Evolutionary conservation across 352 stramenopile genomes (phyloP).

Genomic region (Pythium brachiatum): DNA sequence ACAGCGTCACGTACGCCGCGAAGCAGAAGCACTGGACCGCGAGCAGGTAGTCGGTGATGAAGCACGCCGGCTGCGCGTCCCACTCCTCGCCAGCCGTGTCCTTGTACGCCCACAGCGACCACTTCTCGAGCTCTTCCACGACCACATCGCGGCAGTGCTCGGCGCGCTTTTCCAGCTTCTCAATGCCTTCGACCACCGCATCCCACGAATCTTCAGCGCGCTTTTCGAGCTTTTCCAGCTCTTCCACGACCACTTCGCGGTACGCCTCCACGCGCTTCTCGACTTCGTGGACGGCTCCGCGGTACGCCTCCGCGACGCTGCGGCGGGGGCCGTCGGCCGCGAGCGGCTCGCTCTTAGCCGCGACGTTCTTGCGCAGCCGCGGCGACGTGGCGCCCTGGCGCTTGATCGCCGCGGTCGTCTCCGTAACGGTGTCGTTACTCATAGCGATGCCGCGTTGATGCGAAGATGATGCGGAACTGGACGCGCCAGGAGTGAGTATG

Average conservation of each 20-base stretch:
- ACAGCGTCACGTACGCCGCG: constrained; percentile 76
- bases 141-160: constrained; percentile 62
- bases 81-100: constrained; percentile 77
- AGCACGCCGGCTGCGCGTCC: constrained; percentile 84
- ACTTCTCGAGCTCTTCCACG: constrained; percentile 41
- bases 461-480: no score
- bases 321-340: not conserved
- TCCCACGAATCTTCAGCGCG: constrained; percentile 56
- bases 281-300: constrained; percentile 10
- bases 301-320: constrained; percentile 13
- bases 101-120: constrained; percentile 77
- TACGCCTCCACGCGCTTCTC: constrained; percentile 49
- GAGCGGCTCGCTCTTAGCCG: constrained; percentile 6
- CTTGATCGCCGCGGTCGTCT: not conserved
- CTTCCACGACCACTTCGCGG: constrained; percentile 53
- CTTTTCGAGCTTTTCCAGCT: constrained; percentile 52
- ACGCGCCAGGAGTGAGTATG: no score
- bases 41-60: constrained; percentile 87
- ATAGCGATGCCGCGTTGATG: no score
- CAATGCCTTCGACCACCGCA: constrained; percentile 47
- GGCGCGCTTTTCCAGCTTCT: constrained; percentile 50
- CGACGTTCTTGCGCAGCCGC: constrained; percentile 15
- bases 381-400: constrained; percentile 1
- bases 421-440: not conserved
- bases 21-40: constrained; percentile 83